Base-by-base conservation (phyloP, 495 filamentous ascomycete genomes). In the Halenospora varia region DNA sequence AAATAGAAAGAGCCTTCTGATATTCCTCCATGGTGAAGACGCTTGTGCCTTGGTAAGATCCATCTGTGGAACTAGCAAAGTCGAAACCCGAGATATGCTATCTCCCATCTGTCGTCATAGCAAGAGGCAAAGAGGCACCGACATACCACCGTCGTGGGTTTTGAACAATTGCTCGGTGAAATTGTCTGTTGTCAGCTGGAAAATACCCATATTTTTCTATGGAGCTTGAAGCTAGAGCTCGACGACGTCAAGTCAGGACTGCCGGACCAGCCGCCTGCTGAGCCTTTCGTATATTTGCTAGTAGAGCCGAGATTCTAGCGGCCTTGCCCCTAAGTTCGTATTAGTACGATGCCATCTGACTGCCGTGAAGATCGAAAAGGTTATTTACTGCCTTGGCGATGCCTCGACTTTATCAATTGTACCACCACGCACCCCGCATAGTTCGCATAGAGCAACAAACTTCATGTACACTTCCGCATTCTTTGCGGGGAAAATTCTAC, bases 101-200 rank as follows among this genome's bases (percentile, higher is more conserved):
- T 35, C 29, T 4, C 29, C 2, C n/a, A 40, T 53, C 26, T 53
- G 50, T 53, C 50, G 50, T 53, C 50, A 53, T 53, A 42, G 20
- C 39, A 9, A 20, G 29, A 53, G 50, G 29, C 50, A 53, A 9
- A 20, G 29, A 53, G 50, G 29, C 50, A 53, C 50, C 50, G 50
- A 53, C 15, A 53, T 40, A 53, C 25, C 24, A 53, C 50, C 50
- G 50, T 53, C n/a, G 50, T 41, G 29, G 4, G 29, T 35, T 35
- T 53, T 53, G 50, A 53, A 19, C 22, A 53, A 53, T 35, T 40
- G n/a, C 50, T 53, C 50, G 50, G 24, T 29, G 50, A 53, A 42
- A 53, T 24, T 53, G 29, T 35, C 13, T 4, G 4, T 53, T 19
- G 39, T 2, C 10, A 41, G 26, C 26, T 53, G 29, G 50, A 35